phyloP scores from a whole-genome alignment of 306 rosid species.

The Fragaria iinumae region DNA sequence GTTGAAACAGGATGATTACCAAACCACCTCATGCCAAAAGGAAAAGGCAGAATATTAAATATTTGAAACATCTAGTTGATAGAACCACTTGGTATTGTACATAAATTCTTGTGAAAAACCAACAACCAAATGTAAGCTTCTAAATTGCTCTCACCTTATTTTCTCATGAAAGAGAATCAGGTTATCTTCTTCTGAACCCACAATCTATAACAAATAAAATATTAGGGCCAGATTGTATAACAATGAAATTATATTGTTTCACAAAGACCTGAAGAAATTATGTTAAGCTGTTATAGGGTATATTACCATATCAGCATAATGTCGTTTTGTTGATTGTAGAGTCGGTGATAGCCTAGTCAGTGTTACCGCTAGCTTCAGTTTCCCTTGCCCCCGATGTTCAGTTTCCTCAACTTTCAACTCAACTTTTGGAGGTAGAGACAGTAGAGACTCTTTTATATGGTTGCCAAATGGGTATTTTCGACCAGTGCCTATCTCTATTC shows the following conservation, averaged over 20 bases:
- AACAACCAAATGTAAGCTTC: constrained; percentile 15
- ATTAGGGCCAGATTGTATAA: not conserved
- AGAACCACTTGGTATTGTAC: constrained; percentile 11
- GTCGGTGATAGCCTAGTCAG: constrained; percentile 67
- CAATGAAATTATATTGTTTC: not conserved
- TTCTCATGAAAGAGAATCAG: constrained; percentile 80
- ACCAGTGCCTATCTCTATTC: constrained; percentile 90
- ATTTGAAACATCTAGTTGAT: not conserved
- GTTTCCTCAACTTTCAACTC: constrained; percentile 60
- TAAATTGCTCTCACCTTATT: constrained; percentile 61
- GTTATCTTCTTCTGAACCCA: constrained; percentile 82
- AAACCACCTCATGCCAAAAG: constrained; percentile 3
- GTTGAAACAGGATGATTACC: not conserved
- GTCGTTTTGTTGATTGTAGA: constrained; percentile 58
- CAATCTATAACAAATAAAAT: constrained; percentile 49
- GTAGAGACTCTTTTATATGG: constrained; percentile 88
- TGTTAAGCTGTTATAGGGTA: constrained; percentile 14
- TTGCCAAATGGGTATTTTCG: constrained; percentile 94
- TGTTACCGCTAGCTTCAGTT: constrained; percentile 66
- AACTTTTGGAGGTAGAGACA: constrained; percentile 82
- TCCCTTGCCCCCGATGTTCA: constrained; percentile 55
- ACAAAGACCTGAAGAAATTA: constrained; percentile 16
- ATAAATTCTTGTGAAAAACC: constrained; percentile 11
- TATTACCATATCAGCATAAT: constrained; percentile 88
- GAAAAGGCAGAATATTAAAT: constrained; percentile 3